Evolutionary conservation across 768 basidiomycete genomes (phyloP).

Genomic region (Candolleomyces aberdarensis): DNA sequence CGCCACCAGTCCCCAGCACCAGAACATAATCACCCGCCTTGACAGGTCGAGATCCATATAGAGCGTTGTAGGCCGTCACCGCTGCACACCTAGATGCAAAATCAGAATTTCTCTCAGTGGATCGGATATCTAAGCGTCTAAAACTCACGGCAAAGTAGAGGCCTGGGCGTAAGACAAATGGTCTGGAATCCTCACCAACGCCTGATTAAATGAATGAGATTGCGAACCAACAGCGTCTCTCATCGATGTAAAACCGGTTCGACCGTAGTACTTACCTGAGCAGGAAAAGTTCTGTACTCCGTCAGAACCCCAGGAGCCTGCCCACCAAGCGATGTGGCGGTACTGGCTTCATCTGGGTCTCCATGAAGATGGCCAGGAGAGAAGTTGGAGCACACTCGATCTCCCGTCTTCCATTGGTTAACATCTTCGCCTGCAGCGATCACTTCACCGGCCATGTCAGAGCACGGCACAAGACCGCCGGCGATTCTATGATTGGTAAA

Average conservation of each 20-base stretch:
- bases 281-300: constrained; percentile 46
- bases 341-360: constrained; percentile 29
- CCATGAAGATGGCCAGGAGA: constrained; percentile 46
- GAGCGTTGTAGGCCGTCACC: constrained; percentile 61
- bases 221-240: neutral
- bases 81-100: constrained; percentile 46
- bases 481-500: constrained; percentile 6
- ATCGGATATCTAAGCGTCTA: neutral
- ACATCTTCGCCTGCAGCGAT: constrained; percentile 42
- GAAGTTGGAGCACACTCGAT: constrained; percentile 57
- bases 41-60: constrained; percentile 44
- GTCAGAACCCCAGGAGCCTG: constrained; percentile 49
- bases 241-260: neutral
- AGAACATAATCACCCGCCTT: constrained; percentile 62
- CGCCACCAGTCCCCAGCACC: constrained; percentile 54
- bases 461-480: constrained; percentile 32
- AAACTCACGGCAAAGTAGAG: constrained; percentile 54
- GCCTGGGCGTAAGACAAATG: constrained; percentile 66
- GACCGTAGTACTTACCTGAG: constrained; percentile 1
- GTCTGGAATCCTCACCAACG: constrained; percentile 49
- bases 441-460: constrained; percentile 60
- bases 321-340: constrained; percentile 40
- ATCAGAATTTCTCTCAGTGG: neutral
- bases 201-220: constrained; percentile 22
- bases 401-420: constrained; percentile 50